Percentiles rank a stretch among this genome's conserved stretches.
Conservation (phyloP, 2,329 filamentous ascomycete genomes). For the Elsinoe arachidis region DNA sequence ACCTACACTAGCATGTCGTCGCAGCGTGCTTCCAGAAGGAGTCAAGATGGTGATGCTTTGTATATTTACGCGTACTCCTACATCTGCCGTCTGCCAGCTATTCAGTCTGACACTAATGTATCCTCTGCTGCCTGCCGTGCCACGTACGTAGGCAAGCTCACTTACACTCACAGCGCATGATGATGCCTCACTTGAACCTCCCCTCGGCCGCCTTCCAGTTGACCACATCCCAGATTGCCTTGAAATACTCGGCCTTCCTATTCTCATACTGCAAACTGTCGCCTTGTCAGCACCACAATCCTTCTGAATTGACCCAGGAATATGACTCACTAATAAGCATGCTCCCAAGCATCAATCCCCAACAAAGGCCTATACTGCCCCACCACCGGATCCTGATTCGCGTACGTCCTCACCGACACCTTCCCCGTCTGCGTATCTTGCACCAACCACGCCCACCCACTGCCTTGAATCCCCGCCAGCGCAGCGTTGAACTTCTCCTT, state of each 20-base stretch:
- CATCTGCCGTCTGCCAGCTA: no score
- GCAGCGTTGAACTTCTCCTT: slow-evolving; percentile 57
- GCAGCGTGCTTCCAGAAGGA: no score
- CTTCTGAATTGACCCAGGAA: no score
- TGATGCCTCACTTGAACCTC: slow-evolving; percentile 48
- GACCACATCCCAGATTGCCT: slow-evolving; percentile 85
- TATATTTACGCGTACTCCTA: no score
- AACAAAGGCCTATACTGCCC: slow-evolving; percentile 75
- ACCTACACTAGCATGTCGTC: no score
- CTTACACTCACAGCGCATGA: no score
- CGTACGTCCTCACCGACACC: slow-evolving; percentile 61
- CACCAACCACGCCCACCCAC: slow-evolving; percentile 56
- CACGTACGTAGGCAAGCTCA: no score
- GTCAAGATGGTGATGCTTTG: no score
- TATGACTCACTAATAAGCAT: slow-evolving; percentile 71
- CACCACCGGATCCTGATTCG: slow-evolving; percentile 81
- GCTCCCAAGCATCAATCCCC: slow-evolving; percentile 92
- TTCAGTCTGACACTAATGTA: no score
- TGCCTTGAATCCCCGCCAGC: slow-evolving; percentile 56
- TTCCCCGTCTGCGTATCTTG: slow-evolving; percentile 53
- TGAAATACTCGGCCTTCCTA: slow-evolving; percentile 93
- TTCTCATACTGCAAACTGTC: slow-evolving; percentile 81
- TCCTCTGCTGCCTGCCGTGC: no score
- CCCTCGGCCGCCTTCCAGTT: slow-evolving; percentile 89
- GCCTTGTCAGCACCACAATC: slow-evolving; percentile 2